Base-by-base conservation (phyloP, 352 stramenopile species). In the Thraustochytrium sp. region DNA sequence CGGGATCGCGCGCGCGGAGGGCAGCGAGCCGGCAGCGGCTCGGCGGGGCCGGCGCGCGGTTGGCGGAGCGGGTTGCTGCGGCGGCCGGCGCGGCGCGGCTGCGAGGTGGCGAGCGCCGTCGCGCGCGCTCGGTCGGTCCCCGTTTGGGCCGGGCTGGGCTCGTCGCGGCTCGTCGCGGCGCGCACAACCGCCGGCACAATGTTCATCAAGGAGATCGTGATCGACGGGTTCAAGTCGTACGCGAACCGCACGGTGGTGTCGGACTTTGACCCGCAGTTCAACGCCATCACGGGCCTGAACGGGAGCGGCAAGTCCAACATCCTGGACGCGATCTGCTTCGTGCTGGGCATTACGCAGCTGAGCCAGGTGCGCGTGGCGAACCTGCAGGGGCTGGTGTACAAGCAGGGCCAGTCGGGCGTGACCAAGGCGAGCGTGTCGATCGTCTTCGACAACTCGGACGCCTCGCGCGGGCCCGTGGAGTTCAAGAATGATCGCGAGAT, bases 221-320 rank as follows among this genome's bases (percentile, higher is more conserved):
- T 99, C 84, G 97, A 99, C 88, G 97, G 97, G 16, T 99, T 99
- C 92, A 99, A 99, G 92, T 98, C 95, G 85, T 99, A 99, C 89
- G 97, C 97, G 78, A 97, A 94, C 86, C 92, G 96, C 82, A 99
- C 97, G 38, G 96, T 99, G 26, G 93, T 99, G 85, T 96, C 94
- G 72, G 96, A 96, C 51, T 99, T 99, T 86, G 97, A 99, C 88
- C 92, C 93, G 53, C 93, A 98, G 85, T 99, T 99, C 89, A 99
- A 99, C 87, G 97, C 97, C 75, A 99, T 99, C 87, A 99, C 97
- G 68, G 97, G 97, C 5, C 90, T 99, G 59, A 99, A 99, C 87
- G 97, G 97, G 46, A 98, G 94, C 77, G 97, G 97, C 85, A 99
- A 99, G 88, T 98, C 94, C 42, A 99, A 99, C 90, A 98, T 99